phyloP scores from a whole-genome alignment of 108 stramenopile genomes.

The Hondaea fermentalgiana region DNA sequence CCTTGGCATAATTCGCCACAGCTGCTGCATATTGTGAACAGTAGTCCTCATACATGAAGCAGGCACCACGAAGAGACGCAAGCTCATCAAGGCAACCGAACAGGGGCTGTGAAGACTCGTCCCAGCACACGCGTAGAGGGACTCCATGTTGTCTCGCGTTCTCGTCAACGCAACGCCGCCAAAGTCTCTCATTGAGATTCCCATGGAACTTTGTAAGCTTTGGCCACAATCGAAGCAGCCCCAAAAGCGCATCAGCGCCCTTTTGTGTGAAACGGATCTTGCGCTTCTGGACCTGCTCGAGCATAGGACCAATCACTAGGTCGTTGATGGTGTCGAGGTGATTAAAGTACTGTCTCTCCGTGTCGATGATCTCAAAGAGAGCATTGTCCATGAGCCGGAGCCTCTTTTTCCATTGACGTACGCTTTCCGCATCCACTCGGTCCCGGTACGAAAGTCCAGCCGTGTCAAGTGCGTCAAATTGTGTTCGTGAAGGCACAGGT shows the following conservation, averaged over 20 bases:
- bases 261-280: neutral
- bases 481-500: neutral
- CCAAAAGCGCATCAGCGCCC: neutral
- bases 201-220: neutral
- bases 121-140: neutral
- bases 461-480: neutral
- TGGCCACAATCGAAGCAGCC: neutral
- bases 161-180: neutral
- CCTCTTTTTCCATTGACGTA: neutral
- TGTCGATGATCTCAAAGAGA: neutral
- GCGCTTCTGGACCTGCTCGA: neutral
- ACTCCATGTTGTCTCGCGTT: neutral
- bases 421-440: neutral
- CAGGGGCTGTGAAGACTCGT: neutral
- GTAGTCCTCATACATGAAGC: neutral
- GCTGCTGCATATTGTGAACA: neutral
- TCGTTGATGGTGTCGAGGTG: neutral
- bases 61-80: neutral
- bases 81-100: neutral
- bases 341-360: neutral
- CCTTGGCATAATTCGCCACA: neutral
- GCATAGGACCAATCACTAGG: neutral
- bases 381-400: neutral
- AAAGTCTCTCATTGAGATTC: neutral
- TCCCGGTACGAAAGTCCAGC: neutral